Base-by-base conservation (phyloP, 257 asterid genomes). In the Solanum peruvianum region DNA sequence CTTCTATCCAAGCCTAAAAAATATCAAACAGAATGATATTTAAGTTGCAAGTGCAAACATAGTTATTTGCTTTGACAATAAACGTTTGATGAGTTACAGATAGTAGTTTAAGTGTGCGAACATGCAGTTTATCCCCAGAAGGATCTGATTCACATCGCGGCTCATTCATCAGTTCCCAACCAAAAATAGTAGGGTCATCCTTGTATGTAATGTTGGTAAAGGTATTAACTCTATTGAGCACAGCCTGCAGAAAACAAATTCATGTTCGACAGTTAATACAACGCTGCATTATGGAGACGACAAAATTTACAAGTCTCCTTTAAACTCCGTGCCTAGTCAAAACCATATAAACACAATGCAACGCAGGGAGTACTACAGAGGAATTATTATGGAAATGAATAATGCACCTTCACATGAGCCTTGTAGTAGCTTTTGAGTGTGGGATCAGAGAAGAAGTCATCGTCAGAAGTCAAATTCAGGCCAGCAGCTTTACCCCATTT, bases 401-500 rank as follows among this genome's bases (percentile, higher is more conserved):
- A 71, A 70, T 87, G 66, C 70, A 93, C 99, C 94, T 92, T 90
- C 70, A 95, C 95, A 90, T 97, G 98, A 42, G 97, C 91, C 90
- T 94, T 97, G 93, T 95, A 97, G 88, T 94, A 97, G 91, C 66
- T 31, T 87, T 87, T 91, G 89, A 97, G 87, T 52, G 95, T 93
- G 41, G 95, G 97, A 86, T 97, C 96, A 73, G 97, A 92, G 87
- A 94, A 97, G 92, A 97, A 97, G 49, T 97, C 98, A 89, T 97
- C 98, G 91, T 94, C 94, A 83, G 98, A 92, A 62, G 98, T 95
- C 69, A 95, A 90, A 91, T 93, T 94, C 58, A 97, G 92, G 41
- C 98, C 98, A 78, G 96, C 94, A 88, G 90, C 95, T 89, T 92
- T 94, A 31, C 98, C 99, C 99, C 99, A 97, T 93, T 97, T 95